Percentiles rank a stretch among this genome's conserved stretches.
These are phyloP conservation scores for Penstemon barbatus DNA, from an alignment of 257 asterid genomes.

Conservation along the genomic window DNA sequence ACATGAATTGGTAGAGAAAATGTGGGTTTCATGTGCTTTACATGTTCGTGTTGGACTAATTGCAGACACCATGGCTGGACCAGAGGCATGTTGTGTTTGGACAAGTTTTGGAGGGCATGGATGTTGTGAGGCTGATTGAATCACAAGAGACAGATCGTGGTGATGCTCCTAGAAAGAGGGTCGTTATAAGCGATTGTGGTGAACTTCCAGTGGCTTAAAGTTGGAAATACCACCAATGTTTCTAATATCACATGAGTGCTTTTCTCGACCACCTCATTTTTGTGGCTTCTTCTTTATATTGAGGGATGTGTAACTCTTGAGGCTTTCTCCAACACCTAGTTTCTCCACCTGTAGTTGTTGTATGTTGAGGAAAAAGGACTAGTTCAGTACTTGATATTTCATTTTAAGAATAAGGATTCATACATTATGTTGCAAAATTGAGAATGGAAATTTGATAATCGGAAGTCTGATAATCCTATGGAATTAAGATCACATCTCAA, in stretches of 20 bases:
- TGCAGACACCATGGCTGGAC: conserved; percentile 95
- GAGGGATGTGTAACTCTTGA: conserved; percentile 30
- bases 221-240: background rate
- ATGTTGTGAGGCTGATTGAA: conserved; percentile 65
- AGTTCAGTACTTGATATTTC: conserved; percentile 14
- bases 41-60: conserved; percentile 24
- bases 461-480: no score
- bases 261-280: conserved; percentile 25
- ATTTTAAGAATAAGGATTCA: no score
- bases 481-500: no score
- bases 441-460: no score
- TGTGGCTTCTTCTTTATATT: conserved; percentile 27
- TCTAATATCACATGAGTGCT: conserved; percentile 11
- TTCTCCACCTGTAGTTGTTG: conserved; percentile 17
- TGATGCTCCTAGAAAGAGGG: conserved; percentile 81
- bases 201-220: conserved; percentile 72
- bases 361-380: conserved; percentile 26
- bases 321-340: conserved; percentile 21
- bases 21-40: background rate
- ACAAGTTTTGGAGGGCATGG: conserved; percentile 97
- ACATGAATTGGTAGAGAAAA: no score
- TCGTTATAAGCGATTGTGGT: conserved; percentile 81
- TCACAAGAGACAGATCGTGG: conserved; percentile 91
- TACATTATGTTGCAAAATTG: no score
- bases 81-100: conserved; percentile 90